Conservation (phyloP, 306 rosid genomes). For the Rosa persica region DNA sequence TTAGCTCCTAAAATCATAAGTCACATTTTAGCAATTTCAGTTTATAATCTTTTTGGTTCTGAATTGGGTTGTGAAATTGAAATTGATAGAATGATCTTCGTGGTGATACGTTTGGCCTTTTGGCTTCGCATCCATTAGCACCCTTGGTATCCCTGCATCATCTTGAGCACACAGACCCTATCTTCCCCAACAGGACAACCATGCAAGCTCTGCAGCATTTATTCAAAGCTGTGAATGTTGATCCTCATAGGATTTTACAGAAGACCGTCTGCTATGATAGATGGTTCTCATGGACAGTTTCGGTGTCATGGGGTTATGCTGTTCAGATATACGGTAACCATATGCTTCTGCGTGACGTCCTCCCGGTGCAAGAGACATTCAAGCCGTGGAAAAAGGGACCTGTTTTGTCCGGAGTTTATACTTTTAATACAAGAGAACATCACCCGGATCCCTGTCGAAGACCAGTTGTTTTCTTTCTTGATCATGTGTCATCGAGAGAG, state of each 20-base stretch:
- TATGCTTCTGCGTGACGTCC: slow-evolving; percentile 49
- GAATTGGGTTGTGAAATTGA: slow-evolving; percentile 19
- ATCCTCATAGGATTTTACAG: slow-evolving; percentile 72
- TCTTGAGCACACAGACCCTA: slow-evolving; percentile 54
- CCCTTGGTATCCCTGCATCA: slow-evolving; percentile 86
- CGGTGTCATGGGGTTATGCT: slow-evolving; percentile 93
- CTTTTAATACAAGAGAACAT: slow-evolving; percentile 46
- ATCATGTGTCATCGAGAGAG: slow-evolving; percentile 34
- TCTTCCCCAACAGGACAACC: slow-evolving; percentile 76
- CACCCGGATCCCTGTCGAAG: slow-evolving; percentile 62
- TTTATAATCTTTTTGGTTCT: background rate
- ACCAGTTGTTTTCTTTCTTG: slow-evolving; percentile 61
- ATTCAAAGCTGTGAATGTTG: slow-evolving; percentile 49
- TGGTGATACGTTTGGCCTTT: slow-evolving; percentile 71
- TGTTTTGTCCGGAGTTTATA: slow-evolving; percentile 43
- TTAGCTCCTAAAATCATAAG: background rate
- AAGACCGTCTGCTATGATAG: slow-evolving; percentile 81
- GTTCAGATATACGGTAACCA: slow-evolving; percentile 61
- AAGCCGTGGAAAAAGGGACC: slow-evolving; percentile 54
- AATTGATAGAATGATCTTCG: slow-evolving; percentile 57
- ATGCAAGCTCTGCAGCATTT: slow-evolving; percentile 57
- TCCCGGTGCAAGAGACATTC: slow-evolving; percentile 64
- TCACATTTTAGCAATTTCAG: background rate
- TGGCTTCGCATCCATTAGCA: slow-evolving; percentile 75
- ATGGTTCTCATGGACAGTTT: slow-evolving; percentile 78